Evolutionary conservation across 495 filamentous ascomycete genomes (phyloP).

Genomic region (Trichoderma virens): DNA sequence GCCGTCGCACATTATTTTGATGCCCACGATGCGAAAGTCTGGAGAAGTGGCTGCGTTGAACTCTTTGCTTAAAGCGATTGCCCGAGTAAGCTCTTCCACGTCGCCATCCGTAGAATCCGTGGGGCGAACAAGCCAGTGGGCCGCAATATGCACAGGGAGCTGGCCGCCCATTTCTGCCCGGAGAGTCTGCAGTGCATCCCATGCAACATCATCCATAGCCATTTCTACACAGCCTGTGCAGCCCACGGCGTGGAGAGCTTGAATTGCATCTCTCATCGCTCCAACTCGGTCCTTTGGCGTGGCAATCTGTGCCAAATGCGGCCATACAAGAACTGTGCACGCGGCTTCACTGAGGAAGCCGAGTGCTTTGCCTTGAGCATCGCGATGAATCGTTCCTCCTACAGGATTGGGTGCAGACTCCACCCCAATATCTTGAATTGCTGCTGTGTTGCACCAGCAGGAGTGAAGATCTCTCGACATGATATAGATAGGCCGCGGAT

Average conservation of each 20-base stretch:
- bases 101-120: constrained; percentile 25
- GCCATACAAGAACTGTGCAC: constrained; percentile 49
- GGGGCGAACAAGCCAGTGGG: constrained; percentile 55
- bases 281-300: constrained; percentile 43
- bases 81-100: constrained; percentile 49
- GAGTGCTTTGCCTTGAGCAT: constrained; percentile 41
- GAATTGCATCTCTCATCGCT: constrained; percentile 43
- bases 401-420: constrained; percentile 41
- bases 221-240: constrained; percentile 61
- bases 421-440: constrained; percentile 43
- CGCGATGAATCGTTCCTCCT: constrained; percentile 50
- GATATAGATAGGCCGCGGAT: constrained; percentile 50
- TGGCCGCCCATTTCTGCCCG: constrained; percentile 24
- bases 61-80: constrained; percentile 43
- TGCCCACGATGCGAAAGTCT: constrained; percentile 51
- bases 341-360: constrained; percentile 55
- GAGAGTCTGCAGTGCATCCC: constrained; percentile 48
- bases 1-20: constrained; percentile 63
- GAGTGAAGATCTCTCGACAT: constrained; percentile 57
- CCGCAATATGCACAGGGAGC: constrained; percentile 50
- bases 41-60: constrained; percentile 42
- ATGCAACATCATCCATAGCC: constrained; percentile 57
- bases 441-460: constrained; percentile 53
- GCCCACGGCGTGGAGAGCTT: constrained; percentile 45
- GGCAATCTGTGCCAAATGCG: constrained; percentile 43